Evolutionary conservation across 2,329 filamentous ascomycete species (phyloP).

Genomic region (Penicillium sp.): DNA sequence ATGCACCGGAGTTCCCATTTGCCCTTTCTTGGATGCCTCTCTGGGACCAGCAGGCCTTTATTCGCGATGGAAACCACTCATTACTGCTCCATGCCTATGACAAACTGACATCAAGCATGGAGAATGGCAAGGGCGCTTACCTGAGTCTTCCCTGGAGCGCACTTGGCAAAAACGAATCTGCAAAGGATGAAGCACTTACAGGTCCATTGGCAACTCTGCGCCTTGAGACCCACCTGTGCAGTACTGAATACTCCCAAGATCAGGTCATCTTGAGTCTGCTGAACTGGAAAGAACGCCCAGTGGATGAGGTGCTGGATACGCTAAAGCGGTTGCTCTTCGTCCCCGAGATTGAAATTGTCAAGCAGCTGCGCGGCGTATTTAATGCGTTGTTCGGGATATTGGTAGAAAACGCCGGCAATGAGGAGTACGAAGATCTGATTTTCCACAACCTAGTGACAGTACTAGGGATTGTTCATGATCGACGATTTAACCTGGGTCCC

Average conservation of each 20-base stretch:
- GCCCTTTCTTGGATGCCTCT: constrained; percentile 90
- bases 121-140: constrained; percentile 79
- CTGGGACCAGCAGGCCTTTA: constrained; percentile 89
- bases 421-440: constrained; percentile 88
- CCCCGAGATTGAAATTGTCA: constrained; percentile 96
- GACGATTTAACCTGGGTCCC: constrained; percentile 86
- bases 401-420: constrained; percentile 85
- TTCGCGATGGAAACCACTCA: constrained; percentile 78
- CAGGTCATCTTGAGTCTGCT: constrained; percentile 79
- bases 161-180: constrained; percentile 63
- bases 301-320: constrained; percentile 70
- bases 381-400: constrained; percentile 89
- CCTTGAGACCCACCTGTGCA: constrained; percentile 84
- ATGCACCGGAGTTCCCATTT: constrained; percentile 84
- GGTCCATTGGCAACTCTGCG: constrained; percentile 78
- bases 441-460: constrained; percentile 89
- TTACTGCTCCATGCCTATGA: constrained; percentile 88
- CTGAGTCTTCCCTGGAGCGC: constrained; percentile 78
- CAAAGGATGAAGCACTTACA: constrained; percentile 71
- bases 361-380: constrained; percentile 84
- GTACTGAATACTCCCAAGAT: constrained; percentile 92
- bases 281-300: constrained; percentile 77
- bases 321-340: constrained; percentile 87
- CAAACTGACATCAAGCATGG: constrained; percentile 75
- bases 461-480: constrained; percentile 88